Conservation (phyloP, 257 asterid genomes). For the Jasminum sambac region DNA sequence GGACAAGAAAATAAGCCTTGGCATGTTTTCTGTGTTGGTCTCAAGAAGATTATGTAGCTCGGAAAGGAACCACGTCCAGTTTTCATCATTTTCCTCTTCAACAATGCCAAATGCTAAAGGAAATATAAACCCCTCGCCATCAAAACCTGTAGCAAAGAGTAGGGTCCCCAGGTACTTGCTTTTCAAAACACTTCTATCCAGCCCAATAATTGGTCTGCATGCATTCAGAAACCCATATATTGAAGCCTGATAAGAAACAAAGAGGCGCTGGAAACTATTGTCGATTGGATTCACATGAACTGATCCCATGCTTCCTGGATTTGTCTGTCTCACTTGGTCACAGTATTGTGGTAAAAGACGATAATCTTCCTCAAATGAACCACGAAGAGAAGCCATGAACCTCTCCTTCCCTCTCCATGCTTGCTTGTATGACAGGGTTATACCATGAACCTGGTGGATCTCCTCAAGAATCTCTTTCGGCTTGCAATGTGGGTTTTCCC, state of each 20-base stretch:
- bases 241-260: conserved; percentile 70
- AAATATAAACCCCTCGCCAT: conserved; percentile 65
- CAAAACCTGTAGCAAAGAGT: conserved; percentile 69
- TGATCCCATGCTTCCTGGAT: conserved; percentile 74
- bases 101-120: conserved; percentile 79
- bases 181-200: conserved; percentile 53
- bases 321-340: conserved; percentile 53
- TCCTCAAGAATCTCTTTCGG: conserved; percentile 76
- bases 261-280: conserved; percentile 57
- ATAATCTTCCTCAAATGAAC: conserved; percentile 72
- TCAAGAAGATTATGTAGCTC: conserved; percentile 64
- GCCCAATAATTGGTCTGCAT: conserved; percentile 62
- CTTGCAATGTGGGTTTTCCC: conserved; percentile 64
- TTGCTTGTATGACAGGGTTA: conserved; percentile 72
- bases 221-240: conserved; percentile 66
- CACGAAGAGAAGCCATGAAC: conserved; percentile 59
- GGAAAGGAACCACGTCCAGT: conserved; percentile 75
- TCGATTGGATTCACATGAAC: conserved; percentile 53
- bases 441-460: conserved; percentile 67
- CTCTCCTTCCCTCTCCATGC: conserved; percentile 80
- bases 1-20: conserved; percentile 63
- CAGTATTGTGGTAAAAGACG: conserved; percentile 69
- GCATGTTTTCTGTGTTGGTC: conserved; percentile 69
- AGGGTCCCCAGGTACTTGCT: conserved; percentile 65
- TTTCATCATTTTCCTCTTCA: conserved; percentile 63